Percentiles rank a stretch among this genome's conserved stretches.
Evolutionary conservation across 768 basidiomycete species (phyloP).

Genomic region (Pulveroboletus sp.): DNA sequence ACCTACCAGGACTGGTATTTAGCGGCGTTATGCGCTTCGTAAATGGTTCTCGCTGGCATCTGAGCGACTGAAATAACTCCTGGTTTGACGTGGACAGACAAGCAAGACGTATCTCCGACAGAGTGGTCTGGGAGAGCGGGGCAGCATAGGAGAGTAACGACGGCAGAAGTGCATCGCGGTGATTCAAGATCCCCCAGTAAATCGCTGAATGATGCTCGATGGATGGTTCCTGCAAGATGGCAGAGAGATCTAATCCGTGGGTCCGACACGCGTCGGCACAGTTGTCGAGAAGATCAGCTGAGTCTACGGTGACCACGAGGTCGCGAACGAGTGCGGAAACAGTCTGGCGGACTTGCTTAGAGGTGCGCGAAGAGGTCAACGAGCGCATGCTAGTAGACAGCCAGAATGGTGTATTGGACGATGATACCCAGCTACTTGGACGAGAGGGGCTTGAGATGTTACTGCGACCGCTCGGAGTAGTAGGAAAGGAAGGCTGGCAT

Average conservation of each 20-base stretch:
- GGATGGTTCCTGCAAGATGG: slow-evolving; percentile 57
- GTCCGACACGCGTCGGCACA: slow-evolving; percentile 60
- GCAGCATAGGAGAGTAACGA: slow-evolving; percentile 53
- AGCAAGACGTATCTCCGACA: slow-evolving; percentile 62
- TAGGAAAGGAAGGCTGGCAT: neutral
- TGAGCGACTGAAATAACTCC: slow-evolving; percentile 23
- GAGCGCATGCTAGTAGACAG: slow-evolving; percentile 11
- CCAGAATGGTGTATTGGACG: slow-evolving; percentile 12
- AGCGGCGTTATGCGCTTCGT: slow-evolving; percentile 8
- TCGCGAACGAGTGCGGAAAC: slow-evolving; percentile 56
- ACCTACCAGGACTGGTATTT: slow-evolving; percentile 14
- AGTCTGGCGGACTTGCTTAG: slow-evolving; percentile 51
- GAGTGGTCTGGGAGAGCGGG: slow-evolving; percentile 39
- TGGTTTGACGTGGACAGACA: slow-evolving; percentile 43
- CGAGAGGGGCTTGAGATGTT: neutral
- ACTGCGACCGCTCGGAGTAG: neutral
- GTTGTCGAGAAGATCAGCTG: slow-evolving; percentile 21
- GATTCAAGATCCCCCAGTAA: slow-evolving; percentile 74
- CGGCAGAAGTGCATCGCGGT: slow-evolving; percentile 38
- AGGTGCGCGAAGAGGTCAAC: slow-evolving; percentile 22
- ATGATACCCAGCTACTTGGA: neutral
- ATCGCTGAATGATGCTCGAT: slow-evolving; percentile 66
- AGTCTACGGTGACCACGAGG: slow-evolving; percentile 36
- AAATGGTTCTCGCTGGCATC: slow-evolving; percentile 13
- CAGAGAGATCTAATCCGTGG: slow-evolving; percentile 48